Evolutionary conservation across 306 rosid species (phyloP), one percentile per base, ranked within the genome.

Genomic region (Fragaria vesca): DNA sequence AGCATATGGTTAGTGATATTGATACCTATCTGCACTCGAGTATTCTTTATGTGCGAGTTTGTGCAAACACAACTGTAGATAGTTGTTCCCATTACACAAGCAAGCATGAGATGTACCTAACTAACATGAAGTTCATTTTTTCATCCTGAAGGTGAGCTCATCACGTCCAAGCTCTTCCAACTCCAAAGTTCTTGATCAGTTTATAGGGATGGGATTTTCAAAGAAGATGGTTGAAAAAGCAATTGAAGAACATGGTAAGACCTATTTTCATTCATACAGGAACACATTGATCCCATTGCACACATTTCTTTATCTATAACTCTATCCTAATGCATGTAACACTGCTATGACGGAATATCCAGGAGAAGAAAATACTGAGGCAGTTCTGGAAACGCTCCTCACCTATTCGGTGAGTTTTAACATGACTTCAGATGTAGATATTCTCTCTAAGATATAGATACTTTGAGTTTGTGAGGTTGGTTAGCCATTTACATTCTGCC

Each of bases 201-300:
- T 94, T 70, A 76, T 89, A n/a, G 85, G 83, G 58, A 94, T 94
- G 98, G 98, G 98, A 21, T 94, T 94, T 85, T 78, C 93, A 21
- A 74, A 78, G 57, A 90, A 84, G 75, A 52, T 89, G 90, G 95
- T 92, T 70, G 73, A 82, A 32, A 92, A 92, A 89, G 98, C 87
- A 21, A 90, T 94, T 66, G 82, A 75, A 81, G 97, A 94, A 76
- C 80, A 89, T 55, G 97, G 98, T 90, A 91, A 82, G 76, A 73
- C 34, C 81, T 45, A 50, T 79, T 71, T 24, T 83, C 76, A 79
- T 63, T 52, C 60, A 75, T 84, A 79, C 50, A 21, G 32, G 68
- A 58, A 30, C 34, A 36, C 11, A 43, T 2, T 12, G 48, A 71
- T 83, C 69, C 65, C 58, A 50, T 60, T 32, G 36, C 36, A 30